Evolutionary conservation across 1,284 basidiomycete genomes (phyloP).

Genomic region (Fomitiporia mediterranea): DNA sequence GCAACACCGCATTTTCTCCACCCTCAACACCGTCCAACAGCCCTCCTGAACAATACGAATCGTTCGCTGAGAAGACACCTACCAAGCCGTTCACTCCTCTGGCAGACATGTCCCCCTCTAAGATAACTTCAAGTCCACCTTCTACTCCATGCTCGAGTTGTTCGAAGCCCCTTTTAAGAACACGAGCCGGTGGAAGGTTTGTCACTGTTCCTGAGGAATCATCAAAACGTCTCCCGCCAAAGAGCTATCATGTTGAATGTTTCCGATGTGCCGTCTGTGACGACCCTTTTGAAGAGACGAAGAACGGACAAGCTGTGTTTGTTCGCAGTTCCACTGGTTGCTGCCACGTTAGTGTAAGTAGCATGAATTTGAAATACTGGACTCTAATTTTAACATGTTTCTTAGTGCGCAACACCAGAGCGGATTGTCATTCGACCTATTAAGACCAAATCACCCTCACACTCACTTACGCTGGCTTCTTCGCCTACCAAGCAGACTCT

Average conservation of each 20-base stretch:
- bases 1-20: constrained; percentile 48
- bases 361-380: constrained; percentile 3
- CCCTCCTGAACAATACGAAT: constrained; percentile 26
- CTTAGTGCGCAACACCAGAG: constrained; percentile 48
- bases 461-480: neutral
- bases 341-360: constrained; percentile 63
- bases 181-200: constrained; percentile 51
- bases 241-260: constrained; percentile 66
- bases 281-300: constrained; percentile 54
- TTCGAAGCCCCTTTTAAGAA: constrained; percentile 49
- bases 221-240: constrained; percentile 38
- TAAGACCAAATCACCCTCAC: constrained; percentile 13
- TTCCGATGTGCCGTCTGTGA: constrained; percentile 68
- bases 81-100: constrained; percentile 1
- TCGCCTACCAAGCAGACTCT: constrained; percentile 11
- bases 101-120: constrained; percentile 23
- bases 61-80: constrained; percentile 13
- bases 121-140: constrained; percentile 25
- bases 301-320: constrained; percentile 59
- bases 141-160: constrained; percentile 49
- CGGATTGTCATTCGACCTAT: constrained; percentile 19
- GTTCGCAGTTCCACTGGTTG: constrained; percentile 60
- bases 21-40: constrained; percentile 50
- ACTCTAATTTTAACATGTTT: constrained; percentile 15
- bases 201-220: constrained; percentile 61